phyloP scores from a whole-genome alignment of 441 rosid genomes.

The Croton setiger region DNA sequence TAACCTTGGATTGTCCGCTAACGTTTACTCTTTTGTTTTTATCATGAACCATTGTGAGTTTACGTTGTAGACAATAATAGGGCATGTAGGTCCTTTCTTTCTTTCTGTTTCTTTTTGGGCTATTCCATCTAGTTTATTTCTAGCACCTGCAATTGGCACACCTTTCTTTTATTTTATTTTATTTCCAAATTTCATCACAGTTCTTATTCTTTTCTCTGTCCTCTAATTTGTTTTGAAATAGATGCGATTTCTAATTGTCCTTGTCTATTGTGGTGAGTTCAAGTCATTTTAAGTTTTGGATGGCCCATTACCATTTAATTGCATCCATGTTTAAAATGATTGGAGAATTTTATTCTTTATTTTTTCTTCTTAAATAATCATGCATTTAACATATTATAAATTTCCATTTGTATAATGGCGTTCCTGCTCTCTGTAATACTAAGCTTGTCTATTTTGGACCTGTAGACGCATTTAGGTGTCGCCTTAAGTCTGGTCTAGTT shows the following conservation, averaged over 20 bases:
- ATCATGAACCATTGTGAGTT: neutral
- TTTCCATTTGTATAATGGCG: neutral
- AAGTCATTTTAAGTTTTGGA: neutral
- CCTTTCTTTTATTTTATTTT: neutral
- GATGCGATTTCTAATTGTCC: neutral
- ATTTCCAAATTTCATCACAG: neutral
- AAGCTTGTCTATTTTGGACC: neutral
- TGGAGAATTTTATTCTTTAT: neutral
- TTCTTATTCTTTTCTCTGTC: neutral
- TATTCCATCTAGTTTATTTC: neutral
- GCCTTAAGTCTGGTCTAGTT: neutral
- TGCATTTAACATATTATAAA: neutral
- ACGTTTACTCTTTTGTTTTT: neutral
- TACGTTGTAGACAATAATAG: neutral
- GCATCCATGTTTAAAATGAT: neutral
- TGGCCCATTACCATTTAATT: neutral
- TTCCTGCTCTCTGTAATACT: neutral
- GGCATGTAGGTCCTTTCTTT: neutral
- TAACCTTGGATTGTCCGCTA: neutral
- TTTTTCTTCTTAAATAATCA: neutral
- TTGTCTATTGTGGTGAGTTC: neutral
- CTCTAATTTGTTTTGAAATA: neutral
- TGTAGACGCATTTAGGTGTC: neutral
- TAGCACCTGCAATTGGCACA: neutral
- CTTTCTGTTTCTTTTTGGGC: neutral